A percentile compares a stretch with the other conserved stretches of the same genome.
Conservation (phyloP, 768 basidiomycete genomes). For the Termitomyces sp. region DNA sequence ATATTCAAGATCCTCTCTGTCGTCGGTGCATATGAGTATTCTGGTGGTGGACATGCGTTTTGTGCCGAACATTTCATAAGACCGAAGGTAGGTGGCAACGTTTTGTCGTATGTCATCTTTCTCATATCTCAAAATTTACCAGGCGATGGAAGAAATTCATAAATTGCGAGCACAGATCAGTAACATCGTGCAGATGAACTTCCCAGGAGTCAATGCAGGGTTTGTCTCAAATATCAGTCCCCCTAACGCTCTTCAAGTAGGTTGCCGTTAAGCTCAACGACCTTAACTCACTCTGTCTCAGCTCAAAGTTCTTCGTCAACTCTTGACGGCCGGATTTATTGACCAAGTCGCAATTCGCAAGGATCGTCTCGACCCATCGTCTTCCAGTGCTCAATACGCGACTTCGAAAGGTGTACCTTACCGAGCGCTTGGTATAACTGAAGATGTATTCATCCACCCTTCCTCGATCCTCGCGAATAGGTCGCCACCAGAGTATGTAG, state of each 20-base stretch:
- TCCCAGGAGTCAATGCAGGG: slow-evolving; percentile 54
- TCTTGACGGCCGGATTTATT: slow-evolving; percentile 85
- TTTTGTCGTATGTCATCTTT: not conserved
- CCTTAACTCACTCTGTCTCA: slow-evolving; percentile 23
- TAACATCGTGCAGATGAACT: slow-evolving; percentile 76
- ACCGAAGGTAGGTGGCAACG: slow-evolving; percentile 55
- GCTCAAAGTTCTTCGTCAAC: slow-evolving; percentile 87
- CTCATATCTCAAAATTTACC: not conserved
- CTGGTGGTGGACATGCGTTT: slow-evolving; percentile 73
- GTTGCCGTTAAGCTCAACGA: slow-evolving; percentile 3
- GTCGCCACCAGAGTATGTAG: slow-evolving; percentile 80
- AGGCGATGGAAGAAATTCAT: slow-evolving; percentile 99
- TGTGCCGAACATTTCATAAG: slow-evolving; percentile 88
- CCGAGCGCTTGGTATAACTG: slow-evolving; percentile 67
- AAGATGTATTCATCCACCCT: slow-evolving; percentile 92
- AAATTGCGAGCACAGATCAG: slow-evolving; percentile 89
- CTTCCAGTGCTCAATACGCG: slow-evolving; percentile 61
- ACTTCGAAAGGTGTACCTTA: slow-evolving; percentile 82
- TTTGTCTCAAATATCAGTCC: slow-evolving; percentile 66
- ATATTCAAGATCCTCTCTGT: slow-evolving; percentile 85
- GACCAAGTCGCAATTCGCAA: slow-evolving; percentile 93
- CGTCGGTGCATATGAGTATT: slow-evolving; percentile 95
- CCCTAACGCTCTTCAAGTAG: slow-evolving; percentile 73
- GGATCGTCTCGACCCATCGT: slow-evolving; percentile 61
- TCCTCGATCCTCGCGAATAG: slow-evolving; percentile 68